phyloP scores from a whole-genome alignment of 192 early-diverging fungal species.

The Backusella macrospora region DNA sequence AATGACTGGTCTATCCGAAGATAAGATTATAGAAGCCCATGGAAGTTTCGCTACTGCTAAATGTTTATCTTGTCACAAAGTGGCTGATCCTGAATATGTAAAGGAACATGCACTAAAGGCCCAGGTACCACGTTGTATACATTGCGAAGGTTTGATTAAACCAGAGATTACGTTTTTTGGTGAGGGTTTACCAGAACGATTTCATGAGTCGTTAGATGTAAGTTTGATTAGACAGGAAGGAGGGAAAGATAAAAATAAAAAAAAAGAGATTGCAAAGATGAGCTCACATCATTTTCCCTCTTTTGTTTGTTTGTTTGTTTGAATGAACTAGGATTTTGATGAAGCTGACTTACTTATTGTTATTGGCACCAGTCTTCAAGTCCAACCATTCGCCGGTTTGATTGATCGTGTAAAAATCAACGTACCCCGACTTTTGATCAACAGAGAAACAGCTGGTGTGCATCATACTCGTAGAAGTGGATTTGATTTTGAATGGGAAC shows the following conservation, averaged over 20 bases:
- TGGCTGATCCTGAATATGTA: conserved; percentile 45
- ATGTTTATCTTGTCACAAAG: conserved; percentile 67
- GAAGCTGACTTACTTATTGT: conserved; percentile 87
- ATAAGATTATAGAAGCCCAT: conserved; percentile 89
- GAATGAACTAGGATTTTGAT: conserved; percentile 63
- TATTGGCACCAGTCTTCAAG: conserved; percentile 90
- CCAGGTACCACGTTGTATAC: conserved; percentile 69
- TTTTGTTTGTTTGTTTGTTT: not conserved
- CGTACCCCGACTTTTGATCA: conserved; percentile 90
- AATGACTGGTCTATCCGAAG: conserved; percentile 70
- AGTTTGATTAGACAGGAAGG: not conserved
- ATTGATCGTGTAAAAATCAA: conserved; percentile 62
- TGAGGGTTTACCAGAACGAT: conserved; percentile 80
- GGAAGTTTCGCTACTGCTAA: conserved; percentile 86
- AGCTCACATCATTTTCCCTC: not conserved
- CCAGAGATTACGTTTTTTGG: conserved; percentile 98
- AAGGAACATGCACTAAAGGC: conserved; percentile 55
- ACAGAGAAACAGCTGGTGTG: conserved; percentile 80
- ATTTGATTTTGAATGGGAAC: conserved; percentile 82
- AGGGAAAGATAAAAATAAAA: not conserved
- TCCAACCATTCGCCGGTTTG: conserved; percentile 87
- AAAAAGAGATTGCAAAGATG: not conserved
- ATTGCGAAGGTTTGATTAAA: conserved; percentile 76
- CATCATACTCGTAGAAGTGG: conserved; percentile 38
- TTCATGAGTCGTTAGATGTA: conserved; percentile 59